phyloP scores from a whole-genome alignment of 768 basidiomycete species.

The Cubamyces sp. region DNA sequence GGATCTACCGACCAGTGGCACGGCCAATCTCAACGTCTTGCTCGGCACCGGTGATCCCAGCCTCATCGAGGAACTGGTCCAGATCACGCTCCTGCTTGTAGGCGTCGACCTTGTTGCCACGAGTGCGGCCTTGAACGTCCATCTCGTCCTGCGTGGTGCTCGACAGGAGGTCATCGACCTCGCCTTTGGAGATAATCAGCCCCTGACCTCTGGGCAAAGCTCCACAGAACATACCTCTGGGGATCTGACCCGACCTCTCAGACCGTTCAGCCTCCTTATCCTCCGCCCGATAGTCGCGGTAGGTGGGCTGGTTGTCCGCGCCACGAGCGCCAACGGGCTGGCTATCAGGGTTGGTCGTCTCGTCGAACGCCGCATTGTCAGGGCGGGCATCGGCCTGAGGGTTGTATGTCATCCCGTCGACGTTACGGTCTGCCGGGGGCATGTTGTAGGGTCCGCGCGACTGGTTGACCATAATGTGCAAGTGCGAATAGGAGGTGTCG shows the following conservation, averaged over 20 bases:
- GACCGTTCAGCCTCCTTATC: slow-evolving; percentile 29
- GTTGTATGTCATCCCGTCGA: slow-evolving; percentile 30
- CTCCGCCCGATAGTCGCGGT: slow-evolving; percentile 25
- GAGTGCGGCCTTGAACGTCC: slow-evolving; percentile 28
- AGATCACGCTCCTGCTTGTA: slow-evolving; percentile 33
- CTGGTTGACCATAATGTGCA: slow-evolving; percentile 11
- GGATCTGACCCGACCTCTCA: slow-evolving; percentile 28
- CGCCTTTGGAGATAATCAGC: slow-evolving; percentile 17
- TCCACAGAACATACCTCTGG: slow-evolving; percentile 20
- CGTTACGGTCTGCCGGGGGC: slow-evolving; percentile 21
- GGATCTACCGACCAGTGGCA: slow-evolving; percentile 23
- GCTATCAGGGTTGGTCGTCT: slow-evolving; percentile 13
- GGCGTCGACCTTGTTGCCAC: slow-evolving; percentile 31
- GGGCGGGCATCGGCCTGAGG: slow-evolving; percentile 26
- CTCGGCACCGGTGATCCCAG: slow-evolving; percentile 19
- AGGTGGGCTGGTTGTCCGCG: slow-evolving; percentile 30
- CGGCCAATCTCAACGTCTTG: slow-evolving; percentile 30
- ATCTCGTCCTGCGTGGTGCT: slow-evolving; percentile 22
- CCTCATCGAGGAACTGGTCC: slow-evolving; percentile 27
- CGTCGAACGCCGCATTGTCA: slow-evolving; percentile 31
- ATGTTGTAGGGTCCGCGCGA: slow-evolving; percentile 27
- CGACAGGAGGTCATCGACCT: slow-evolving; percentile 31
- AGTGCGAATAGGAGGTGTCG: no score
- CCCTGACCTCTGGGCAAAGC: not conserved
- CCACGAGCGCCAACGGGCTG: slow-evolving; percentile 32